These are phyloP conservation scores for Torulaspora maleeae DNA, from an alignment of 805 yeast species.

Conservation along the genomic window DNA sequence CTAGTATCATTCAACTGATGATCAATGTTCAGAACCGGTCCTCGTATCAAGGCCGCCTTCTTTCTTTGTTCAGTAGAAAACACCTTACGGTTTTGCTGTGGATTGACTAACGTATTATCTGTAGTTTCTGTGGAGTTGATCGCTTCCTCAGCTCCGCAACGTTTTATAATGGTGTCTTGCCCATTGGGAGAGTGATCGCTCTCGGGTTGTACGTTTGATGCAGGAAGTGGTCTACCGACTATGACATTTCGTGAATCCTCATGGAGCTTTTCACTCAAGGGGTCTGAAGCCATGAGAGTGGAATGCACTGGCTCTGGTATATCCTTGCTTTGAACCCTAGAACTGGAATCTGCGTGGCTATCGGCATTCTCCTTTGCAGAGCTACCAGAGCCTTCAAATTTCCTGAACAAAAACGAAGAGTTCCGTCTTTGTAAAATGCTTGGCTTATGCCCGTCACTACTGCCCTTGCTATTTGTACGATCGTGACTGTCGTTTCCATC, in stretches of 20 bases:
- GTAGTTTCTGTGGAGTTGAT: not conserved
- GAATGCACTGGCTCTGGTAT: conserved; percentile 22
- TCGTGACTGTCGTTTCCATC: conserved; percentile 13
- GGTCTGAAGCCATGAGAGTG: conserved; percentile 26
- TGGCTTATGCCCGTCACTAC: conserved; percentile 13
- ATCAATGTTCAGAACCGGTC: conserved; percentile 83
- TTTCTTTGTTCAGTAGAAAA: conserved; percentile 65
- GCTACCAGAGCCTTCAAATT: conserved; percentile 1
- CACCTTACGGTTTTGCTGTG: conserved; percentile 26
- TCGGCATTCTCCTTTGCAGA: not conserved
- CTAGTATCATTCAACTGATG: conserved; percentile 43
- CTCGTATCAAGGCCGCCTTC: conserved; percentile 67
- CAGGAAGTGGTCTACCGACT: conserved; percentile 28
- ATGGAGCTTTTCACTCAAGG: conserved; percentile 30
- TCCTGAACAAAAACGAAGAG: conserved; percentile 9
- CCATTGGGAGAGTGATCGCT: not conserved
- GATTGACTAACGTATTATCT: not conserved
- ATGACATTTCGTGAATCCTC: conserved; percentile 26
- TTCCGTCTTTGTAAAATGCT: conserved; percentile 5
- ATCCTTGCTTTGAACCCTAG: conserved; percentile 8
- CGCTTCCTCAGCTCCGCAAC: not conserved
- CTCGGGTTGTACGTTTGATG: conserved; percentile 1
- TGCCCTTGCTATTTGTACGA: conserved; percentile 6
- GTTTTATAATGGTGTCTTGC: not conserved
- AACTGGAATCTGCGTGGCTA: not conserved